A percentile compares a stretch with the other conserved stretches of the same genome.
phyloP scores from a whole-genome alignment of 2,329 filamentous ascomycete genomes.

The Alternaria sp. region DNA sequence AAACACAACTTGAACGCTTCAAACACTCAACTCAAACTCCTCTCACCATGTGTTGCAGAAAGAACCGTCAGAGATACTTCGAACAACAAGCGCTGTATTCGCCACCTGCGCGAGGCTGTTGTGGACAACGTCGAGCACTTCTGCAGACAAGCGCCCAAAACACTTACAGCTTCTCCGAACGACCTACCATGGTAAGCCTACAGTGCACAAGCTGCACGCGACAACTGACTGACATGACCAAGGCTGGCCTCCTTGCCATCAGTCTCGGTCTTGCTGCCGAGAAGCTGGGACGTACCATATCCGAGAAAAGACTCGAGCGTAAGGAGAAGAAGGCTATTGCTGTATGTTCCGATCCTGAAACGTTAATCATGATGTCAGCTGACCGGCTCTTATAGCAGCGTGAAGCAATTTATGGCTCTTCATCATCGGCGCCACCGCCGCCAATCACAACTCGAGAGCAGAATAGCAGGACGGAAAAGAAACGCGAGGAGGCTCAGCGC shows the following conservation, averaged over 20 bases:
- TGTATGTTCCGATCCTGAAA: conserved; percentile 6
- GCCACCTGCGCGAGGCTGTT: conserved; percentile 6
- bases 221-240: conserved; percentile 5
- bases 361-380: neutral
- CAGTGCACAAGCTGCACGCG: neutral
- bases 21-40: neutral
- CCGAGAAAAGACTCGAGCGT: conserved; percentile 27
- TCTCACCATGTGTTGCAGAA: conserved; percentile 4
- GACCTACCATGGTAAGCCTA: neutral
- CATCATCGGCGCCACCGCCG: conserved; percentile 9
- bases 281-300: conserved; percentile 27
- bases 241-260: conserved; percentile 29
- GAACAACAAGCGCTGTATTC: neutral
- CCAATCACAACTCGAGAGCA: conserved; percentile 8
- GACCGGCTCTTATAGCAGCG: conserved; percentile 16
- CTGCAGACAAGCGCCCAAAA: neutral
- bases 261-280: conserved; percentile 27
- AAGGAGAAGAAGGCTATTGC: conserved; percentile 32
- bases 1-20: neutral
- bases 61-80: neutral
- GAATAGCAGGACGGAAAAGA: conserved; percentile 7
- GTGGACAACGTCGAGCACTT: neutral
- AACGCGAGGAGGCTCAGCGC: conserved; percentile 15
- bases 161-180: neutral
- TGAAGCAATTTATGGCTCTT: conserved; percentile 18